Evolutionary conservation across 2,329 filamentous ascomycete genomes (phyloP).

Genomic region (Sporothrix brasiliensis): DNA sequence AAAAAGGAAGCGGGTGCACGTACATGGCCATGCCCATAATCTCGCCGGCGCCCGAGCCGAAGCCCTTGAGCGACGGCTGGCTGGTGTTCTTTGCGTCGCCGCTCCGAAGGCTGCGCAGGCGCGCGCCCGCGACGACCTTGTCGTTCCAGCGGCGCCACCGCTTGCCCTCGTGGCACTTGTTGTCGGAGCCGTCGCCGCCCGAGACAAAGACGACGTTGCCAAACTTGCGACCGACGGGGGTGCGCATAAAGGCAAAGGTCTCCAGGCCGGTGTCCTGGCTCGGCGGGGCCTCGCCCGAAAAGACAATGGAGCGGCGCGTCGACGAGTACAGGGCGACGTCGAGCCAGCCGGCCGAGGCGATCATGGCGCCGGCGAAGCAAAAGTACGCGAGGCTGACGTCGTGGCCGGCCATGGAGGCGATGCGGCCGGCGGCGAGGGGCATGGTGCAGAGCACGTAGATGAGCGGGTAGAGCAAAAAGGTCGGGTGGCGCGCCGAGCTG

Average conservation of each 20-base stretch:
- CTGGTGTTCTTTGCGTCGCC: constrained; percentile 30
- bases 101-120: constrained; percentile 37
- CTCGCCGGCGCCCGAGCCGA: constrained; percentile 29
- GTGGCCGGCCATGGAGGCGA: constrained; percentile 62
- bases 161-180: constrained; percentile 47
- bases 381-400: constrained; percentile 58
- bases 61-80: constrained; percentile 28
- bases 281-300: constrained; percentile 47
- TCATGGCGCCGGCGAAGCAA: constrained; percentile 61
- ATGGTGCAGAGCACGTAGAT: constrained; percentile 71
- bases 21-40: constrained; percentile 33
- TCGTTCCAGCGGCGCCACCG: constrained; percentile 48
- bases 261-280: constrained; percentile 53
- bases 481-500: constrained; percentile 48
- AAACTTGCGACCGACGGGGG: constrained; percentile 44
- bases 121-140: constrained; percentile 43
- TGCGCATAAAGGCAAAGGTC: constrained; percentile 56
- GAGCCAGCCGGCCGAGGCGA: constrained; percentile 59
- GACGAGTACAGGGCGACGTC: constrained; percentile 58
- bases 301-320: constrained; percentile 58
- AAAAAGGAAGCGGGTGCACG: neutral
- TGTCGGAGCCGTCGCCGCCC: constrained; percentile 37
- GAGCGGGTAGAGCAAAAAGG: constrained; percentile 68
- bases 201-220: constrained; percentile 49
- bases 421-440: constrained; percentile 65